A percentile compares a stretch with the other conserved stretches of the same genome.
Conservation (phyloP, 1,139 yeast genomes). For the Scheffersomyces titani region DNA sequence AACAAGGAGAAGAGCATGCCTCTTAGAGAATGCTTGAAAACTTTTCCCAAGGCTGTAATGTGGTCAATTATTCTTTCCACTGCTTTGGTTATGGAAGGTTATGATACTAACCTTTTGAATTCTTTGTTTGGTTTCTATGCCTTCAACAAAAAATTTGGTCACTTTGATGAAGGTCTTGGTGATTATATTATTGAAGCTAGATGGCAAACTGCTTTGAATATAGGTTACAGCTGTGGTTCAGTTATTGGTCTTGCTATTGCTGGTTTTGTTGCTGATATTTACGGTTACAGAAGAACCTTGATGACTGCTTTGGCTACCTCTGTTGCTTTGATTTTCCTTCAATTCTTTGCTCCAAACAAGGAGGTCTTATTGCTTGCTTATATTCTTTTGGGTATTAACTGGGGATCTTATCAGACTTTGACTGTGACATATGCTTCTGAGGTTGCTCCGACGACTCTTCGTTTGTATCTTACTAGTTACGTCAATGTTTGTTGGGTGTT, state of each 20-base stretch:
- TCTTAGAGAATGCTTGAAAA: slow-evolving; percentile 41
- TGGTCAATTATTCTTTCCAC: slow-evolving; percentile 47
- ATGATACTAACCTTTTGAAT: slow-evolving; percentile 39
- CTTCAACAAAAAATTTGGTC: slow-evolving; percentile 41
- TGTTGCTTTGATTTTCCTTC: slow-evolving; percentile 46
- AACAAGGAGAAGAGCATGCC: slow-evolving; percentile 43
- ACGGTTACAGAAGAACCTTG: slow-evolving; percentile 49
- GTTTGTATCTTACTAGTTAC: slow-evolving; percentile 50
- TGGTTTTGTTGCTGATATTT: slow-evolving; percentile 45
- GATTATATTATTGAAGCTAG: slow-evolving; percentile 41
- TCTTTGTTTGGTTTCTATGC: slow-evolving; percentile 44
- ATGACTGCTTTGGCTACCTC: slow-evolving; percentile 36
- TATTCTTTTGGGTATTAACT: slow-evolving; percentile 47
- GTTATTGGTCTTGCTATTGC: slow-evolving; percentile 46
- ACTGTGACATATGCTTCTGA: slow-evolving; percentile 58
- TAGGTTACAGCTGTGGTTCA: slow-evolving; percentile 47
- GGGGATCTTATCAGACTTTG: slow-evolving; percentile 55
- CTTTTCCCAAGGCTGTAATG: slow-evolving; percentile 40
- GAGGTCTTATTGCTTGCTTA: slow-evolving; percentile 46
- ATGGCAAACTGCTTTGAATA: slow-evolving; percentile 50
- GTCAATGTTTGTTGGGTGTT: slow-evolving; percentile 51
- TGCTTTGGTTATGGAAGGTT: slow-evolving; percentile 51
- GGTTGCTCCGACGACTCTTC: slow-evolving; percentile 48
- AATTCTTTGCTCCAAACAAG: slow-evolving; percentile 46
- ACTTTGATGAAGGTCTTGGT: slow-evolving; percentile 22